These are phyloP conservation scores for Aspergillus candidus DNA, from an alignment of 2,329 filamentous ascomycete species.

Conservation along the genomic window DNA sequence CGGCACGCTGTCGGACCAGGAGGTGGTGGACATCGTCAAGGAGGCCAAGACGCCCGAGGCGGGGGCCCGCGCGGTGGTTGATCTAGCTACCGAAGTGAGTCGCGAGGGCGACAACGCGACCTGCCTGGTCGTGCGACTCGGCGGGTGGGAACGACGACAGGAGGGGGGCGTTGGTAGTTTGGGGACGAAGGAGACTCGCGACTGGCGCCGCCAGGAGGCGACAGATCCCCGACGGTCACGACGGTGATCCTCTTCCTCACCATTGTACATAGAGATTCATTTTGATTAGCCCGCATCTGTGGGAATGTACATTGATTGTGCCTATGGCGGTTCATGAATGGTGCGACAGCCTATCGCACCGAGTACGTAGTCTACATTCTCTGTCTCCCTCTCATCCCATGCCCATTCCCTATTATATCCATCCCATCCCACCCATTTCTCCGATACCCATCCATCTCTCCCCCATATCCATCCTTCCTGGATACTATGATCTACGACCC, in stretches of 20 bases:
- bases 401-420: not conserved
- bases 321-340: conserved; percentile 3
- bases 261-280: conserved; percentile 15
- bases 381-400: not conserved
- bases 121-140: conserved; percentile 56
- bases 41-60: conserved; percentile 88
- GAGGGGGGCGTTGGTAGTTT: conserved; percentile 86
- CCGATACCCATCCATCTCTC: not conserved
- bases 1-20: conserved; percentile 80
- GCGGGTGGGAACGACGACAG: conserved; percentile 56
- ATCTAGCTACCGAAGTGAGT: conserved; percentile 81
- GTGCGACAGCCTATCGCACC: conserved; percentile 4
- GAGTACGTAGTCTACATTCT: not conserved
- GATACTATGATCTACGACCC: conserved; percentile 31
- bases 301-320: conserved; percentile 4
- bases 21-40: conserved; percentile 93
- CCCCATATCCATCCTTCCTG: not conserved
- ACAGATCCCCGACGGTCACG: conserved; percentile 70
- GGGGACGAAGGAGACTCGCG: conserved; percentile 85
- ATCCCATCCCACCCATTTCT: not conserved
- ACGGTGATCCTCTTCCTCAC: conserved; percentile 26
- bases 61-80: conserved; percentile 70
- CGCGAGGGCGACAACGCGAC: conserved; percentile 59
- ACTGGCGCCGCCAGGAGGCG: conserved; percentile 74
- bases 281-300: conserved; percentile 5